Evolutionary conservation across 148 eudicot species (phyloP), one percentile per base, ranked within the genome.

Genomic region (Diospyros kaki): DNA sequence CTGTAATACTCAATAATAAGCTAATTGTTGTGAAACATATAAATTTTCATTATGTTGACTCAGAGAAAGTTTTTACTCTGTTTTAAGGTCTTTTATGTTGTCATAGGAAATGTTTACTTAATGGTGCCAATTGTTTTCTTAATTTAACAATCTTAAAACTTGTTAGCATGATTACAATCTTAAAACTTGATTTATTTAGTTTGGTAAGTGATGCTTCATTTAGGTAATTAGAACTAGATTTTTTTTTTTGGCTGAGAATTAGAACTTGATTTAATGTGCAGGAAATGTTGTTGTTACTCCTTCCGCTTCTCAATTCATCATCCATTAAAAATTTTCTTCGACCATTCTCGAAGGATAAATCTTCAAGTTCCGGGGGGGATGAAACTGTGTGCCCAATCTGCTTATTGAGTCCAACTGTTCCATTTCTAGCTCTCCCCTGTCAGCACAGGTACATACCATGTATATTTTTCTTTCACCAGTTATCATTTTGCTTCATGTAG

Each of bases 221-320:
- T 28, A 28, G 28, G 28, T 28, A 28, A 28, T 28, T 28, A 28
- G 28, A 28, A 28, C 28, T 28, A 28, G 28, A 28, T 28, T 28
- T 28, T 28, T 28, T 28, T 28, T 28, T 28, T 28, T 28, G 28
- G 28, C 28, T 28, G 28, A 28, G 28, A 28, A 28, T 48, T 28
- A 14, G n/a, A 45, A 17, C 6, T 54, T 79, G 28, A 18, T 18
- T 64, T 65, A 17, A 64, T 74, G 60, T 82, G 88, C 96, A 94
- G 98, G 98, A 95, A 85, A 89, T 92, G 98, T 82, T 95, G 78
- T 69, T 92, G 80, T 80, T 95, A 84, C 97, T 95, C 73, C 94
- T 95, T 82, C 97, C 98, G 64, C 98, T 92, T 88, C 89, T 95
- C 64, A 95, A 92, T 76, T 95, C 98, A 40, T 77, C 98, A 72